Evolutionary conservation across 768 basidiomycete species (phyloP).

Genomic region (Crassisporium funariophilum): DNA sequence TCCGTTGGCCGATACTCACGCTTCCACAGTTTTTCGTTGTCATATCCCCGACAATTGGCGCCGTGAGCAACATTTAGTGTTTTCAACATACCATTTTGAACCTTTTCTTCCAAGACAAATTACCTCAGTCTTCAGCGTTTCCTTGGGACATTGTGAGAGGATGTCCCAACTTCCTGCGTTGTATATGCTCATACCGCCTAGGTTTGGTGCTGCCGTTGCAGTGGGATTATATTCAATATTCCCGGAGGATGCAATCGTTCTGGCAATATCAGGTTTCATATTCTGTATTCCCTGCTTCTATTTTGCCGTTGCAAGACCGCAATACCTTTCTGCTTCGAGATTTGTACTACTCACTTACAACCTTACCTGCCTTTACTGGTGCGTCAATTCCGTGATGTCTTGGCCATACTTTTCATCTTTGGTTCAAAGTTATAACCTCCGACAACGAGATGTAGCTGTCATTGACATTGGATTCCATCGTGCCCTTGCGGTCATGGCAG

Average conservation of each 20-base stretch:
- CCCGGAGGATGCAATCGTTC: conserved; percentile 69
- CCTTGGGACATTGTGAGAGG: conserved; percentile 77
- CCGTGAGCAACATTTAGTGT: conserved; percentile 42
- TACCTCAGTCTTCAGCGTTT: conserved; percentile 82
- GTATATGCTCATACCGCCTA: conserved; percentile 29
- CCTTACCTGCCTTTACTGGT: conserved; percentile 77
- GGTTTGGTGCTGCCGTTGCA: conserved; percentile 79
- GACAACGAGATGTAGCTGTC: conserved; percentile 62
- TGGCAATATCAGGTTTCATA: conserved; percentile 85
- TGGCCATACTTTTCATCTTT: neutral
- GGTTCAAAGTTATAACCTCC: conserved; percentile 72
- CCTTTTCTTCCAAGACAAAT: conserved; percentile 64
- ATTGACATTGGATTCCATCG: conserved; percentile 75
- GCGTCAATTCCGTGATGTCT: conserved; percentile 20
- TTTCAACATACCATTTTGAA: neutral
- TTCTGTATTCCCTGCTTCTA: conserved; percentile 95
- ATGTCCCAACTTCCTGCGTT: neutral
- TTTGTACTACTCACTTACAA: conserved; percentile 91
- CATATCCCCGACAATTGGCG: conserved; percentile 88
- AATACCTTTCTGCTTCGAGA: conserved; percentile 72
- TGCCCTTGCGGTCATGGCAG: conserved; percentile 77
- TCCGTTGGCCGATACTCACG: neutral
- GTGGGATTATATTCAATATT: conserved; percentile 72
- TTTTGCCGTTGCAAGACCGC: conserved; percentile 77
- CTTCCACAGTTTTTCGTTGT: conserved; percentile 78